Conservation (phyloP, 257 asterid species). For the Scutellaria minor region DNA sequence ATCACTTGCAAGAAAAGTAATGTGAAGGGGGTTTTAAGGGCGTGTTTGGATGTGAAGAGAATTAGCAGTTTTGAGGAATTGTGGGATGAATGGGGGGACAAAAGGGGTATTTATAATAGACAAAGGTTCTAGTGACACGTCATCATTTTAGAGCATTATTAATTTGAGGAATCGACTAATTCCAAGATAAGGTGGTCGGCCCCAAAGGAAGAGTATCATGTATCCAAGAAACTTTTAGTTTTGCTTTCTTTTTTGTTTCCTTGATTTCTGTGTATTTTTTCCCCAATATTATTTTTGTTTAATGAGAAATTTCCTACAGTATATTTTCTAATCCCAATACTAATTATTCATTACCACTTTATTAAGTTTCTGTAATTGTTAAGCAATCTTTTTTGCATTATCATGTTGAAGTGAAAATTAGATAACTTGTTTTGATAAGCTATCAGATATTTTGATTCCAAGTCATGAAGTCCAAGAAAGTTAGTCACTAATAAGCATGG, state of each 20-base stretch:
- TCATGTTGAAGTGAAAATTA: too few relatives aligned
- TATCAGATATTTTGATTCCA: too few relatives aligned
- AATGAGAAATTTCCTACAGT: background rate
- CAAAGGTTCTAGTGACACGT: slow-evolving; percentile 30
- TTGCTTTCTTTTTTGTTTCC: background rate
- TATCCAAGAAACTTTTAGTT: slow-evolving; percentile 32
- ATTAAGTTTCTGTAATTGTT: too few relatives aligned
- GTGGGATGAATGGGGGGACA: background rate
- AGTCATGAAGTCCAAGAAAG: too few relatives aligned
- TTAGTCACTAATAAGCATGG: too few relatives aligned
- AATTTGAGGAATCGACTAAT: slow-evolving; percentile 17
- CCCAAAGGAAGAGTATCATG: slow-evolving; percentile 32
- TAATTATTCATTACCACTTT: too few relatives aligned
- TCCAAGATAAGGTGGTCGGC: slow-evolving; percentile 46
- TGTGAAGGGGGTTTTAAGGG: background rate
- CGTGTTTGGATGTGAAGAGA: slow-evolving; percentile 9
- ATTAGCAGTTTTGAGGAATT: background rate
- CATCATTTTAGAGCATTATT: slow-evolving; percentile 25
- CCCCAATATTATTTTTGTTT: background rate
- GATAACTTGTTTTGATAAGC: too few relatives aligned
- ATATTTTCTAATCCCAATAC: too few relatives aligned
- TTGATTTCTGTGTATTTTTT: background rate
- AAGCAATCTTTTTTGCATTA: too few relatives aligned
- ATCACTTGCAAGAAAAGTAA: too few relatives aligned
- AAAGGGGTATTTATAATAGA: slow-evolving; percentile 30